Percentiles rank a stretch among this genome's conserved stretches.
Conservation (phyloP, 2,329 filamentous ascomycete genomes). For the Capronia americana region DNA sequence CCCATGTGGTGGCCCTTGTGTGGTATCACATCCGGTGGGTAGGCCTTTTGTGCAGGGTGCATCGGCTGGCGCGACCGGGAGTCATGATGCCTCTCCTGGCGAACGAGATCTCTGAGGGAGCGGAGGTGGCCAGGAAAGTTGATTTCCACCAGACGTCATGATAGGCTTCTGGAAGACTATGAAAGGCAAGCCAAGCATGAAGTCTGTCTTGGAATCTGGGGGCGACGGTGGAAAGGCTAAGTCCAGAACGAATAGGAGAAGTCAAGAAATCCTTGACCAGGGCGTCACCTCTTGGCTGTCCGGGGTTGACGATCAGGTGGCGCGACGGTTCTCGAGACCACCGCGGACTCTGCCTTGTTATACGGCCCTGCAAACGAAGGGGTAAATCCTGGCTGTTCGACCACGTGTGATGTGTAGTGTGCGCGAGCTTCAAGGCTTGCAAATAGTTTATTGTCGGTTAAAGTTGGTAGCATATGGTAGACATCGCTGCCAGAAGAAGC, state of each 20-base stretch:
- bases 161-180: constrained; percentile 9
- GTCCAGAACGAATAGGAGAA: constrained; percentile 3
- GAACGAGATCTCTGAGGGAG: neutral
- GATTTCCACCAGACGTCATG: constrained; percentile 5
- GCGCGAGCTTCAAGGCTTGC: neutral
- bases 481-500: neutral
- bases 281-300: constrained; percentile 20
- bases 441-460: neutral
- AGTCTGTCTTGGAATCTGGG: constrained; percentile 21
- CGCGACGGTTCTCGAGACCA: neutral
- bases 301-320: neutral
- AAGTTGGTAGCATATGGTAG: neutral
- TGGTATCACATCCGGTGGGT: constrained; percentile 15
- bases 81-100: constrained; percentile 6
- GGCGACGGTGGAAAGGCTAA: constrained; percentile 8
- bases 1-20: neutral
- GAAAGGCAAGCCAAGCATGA: constrained; percentile 13
- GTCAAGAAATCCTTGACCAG: neutral
- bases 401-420: neutral
- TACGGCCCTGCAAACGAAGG: neutral
- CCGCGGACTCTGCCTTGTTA: neutral
- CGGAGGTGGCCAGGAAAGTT: constrained; percentile 3
- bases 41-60: neutral
- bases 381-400: neutral
- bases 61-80: constrained; percentile 14